Base-by-base conservation (phyloP, 257 asterid species). In the Petrea volubilis region DNA sequence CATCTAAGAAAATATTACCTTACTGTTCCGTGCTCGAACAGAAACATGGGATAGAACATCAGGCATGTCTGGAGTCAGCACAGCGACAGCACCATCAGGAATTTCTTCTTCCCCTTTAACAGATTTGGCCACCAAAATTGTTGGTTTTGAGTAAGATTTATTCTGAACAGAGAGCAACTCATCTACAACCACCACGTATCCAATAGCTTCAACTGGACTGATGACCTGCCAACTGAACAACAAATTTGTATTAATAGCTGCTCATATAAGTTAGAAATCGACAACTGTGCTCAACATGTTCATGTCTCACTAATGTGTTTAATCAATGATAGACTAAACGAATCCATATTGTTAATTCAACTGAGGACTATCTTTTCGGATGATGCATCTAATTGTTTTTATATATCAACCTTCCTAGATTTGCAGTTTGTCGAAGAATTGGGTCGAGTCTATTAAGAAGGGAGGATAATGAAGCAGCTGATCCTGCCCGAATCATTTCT, bases 41-140 rank as follows among this genome's bases (percentile, higher is more conserved):
- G 99, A 92, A 78, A 95, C 99, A 78, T 95, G 99, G 34, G 99
- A 95, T 31, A 95, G 87, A 73, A 95, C 99, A 83, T 95, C 99
- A 70, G 99, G 99, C 99, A 95, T 95, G 83, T 95, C 99, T 23
- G 96, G 97, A 34, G 99, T 95, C 74, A 95, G 75, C 74, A 95
- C 97, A 28, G 98, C 99, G 56, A 90, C 97, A 57, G 80, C 81
- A 75, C 99, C 99, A 76, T 92, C 96, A 38, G 99, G 99, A 76
- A 95, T 95, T 87, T 95, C 99, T 76, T 95, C 99, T 80, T 95
- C 98, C 20, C 99, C 99, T 70, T 74, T 95, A 41, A 95, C 99
- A 81, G 92, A 84, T 82, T 86, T 95, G 57, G 97, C 97, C 50
- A 95, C 92, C 85, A 95, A 85, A 74, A 95, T 86, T 50, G 99